Evolutionary conservation across 257 asterid species (phyloP), one percentile per base, ranked within the genome.

Genomic region (Rehmannia glutinosa): DNA sequence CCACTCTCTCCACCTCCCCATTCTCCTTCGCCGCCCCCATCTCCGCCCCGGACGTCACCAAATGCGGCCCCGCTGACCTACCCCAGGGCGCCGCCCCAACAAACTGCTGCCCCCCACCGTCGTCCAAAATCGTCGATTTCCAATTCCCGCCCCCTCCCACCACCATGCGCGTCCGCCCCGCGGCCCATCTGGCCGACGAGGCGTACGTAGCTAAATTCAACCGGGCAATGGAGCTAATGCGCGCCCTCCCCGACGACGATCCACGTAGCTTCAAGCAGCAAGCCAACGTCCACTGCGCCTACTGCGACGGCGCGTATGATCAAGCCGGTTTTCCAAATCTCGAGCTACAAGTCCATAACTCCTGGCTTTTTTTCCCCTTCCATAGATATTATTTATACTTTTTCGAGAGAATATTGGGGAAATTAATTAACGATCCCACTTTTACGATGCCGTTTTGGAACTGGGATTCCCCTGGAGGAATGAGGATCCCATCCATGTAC

Each of bases 371-470:
- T 69, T 71, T 84, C 54, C 97, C 97, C 0, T 91, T 77, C 27
- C 97, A 91, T 33, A 69, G 97, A 2, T 84, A 72, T 27, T 88
- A 88, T 4, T 74, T 91, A 32, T 91, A 82, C 71, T 91, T 91
- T 81, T 91, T 82, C 19, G 97, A 91, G 52, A 74, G 83, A 43
- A 91, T 88, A 6, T 52, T 84, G 38, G 95, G 83, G 0, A 91
- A 83, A 38, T 10, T 91, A 0, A 82, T 91, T n/a, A 68, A 83
- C 33, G 96, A 91, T 8, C 95, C 96, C 1, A 77, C 78, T 23
- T 91, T 91, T 45, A 79, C 83, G 0, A 83, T 91, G 76, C 96
- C 97, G 2, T 91, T 66, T 27, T 91, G 97, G 97, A 88, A 86
- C 71, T 91, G 87, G 84, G 97, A 91, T 16, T 68, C 85, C 1